phyloP scores from a whole-genome alignment of 1,284 basidiomycete species.

The Ustilago bromivora region DNA sequence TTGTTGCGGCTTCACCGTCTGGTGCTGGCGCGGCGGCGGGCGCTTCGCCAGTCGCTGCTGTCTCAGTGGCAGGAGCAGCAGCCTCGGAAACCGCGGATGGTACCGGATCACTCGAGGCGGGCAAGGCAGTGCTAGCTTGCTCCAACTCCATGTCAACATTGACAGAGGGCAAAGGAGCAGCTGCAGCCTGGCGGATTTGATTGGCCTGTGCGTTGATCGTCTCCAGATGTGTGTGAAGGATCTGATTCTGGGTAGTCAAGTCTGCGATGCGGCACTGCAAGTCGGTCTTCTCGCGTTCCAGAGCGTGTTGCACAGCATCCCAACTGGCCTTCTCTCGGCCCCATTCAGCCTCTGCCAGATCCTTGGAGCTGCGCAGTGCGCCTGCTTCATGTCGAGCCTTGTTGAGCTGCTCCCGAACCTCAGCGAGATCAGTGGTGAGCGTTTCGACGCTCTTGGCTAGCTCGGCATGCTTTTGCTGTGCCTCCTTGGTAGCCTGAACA shows the following conservation, averaged over 20 bases:
- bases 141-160: constrained; percentile 52
- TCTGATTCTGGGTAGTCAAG: constrained; percentile 80
- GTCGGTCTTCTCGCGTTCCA: constrained; percentile 82
- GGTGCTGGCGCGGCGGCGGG: constrained; percentile 1
- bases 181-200: constrained; percentile 75
- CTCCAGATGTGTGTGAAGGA: constrained; percentile 86
- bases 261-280: constrained; percentile 80
- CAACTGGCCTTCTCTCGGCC: constrained; percentile 84
- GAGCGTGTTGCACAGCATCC: constrained; percentile 79
- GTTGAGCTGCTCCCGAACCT: constrained; percentile 68
- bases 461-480: constrained; percentile 80
- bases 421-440: constrained; percentile 80
- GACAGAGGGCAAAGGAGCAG: constrained; percentile 57
- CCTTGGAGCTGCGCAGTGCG: constrained; percentile 71
- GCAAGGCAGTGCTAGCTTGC: constrained; percentile 36
- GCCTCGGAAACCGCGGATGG: constrained; percentile 73
- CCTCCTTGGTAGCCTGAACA: constrained; percentile 80
- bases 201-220: constrained; percentile 84
- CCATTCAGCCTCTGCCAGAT: constrained; percentile 77
- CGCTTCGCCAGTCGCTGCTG: not conserved
- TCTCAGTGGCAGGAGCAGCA: not conserved
- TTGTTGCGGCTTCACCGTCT: constrained; percentile 4
- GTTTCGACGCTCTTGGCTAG: constrained; percentile 76
- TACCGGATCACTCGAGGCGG: constrained; percentile 67
- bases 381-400: constrained; percentile 47